Evolutionary conservation across 2,329 filamentous ascomycete genomes (phyloP).

Genomic region (Microdochium paspali): DNA sequence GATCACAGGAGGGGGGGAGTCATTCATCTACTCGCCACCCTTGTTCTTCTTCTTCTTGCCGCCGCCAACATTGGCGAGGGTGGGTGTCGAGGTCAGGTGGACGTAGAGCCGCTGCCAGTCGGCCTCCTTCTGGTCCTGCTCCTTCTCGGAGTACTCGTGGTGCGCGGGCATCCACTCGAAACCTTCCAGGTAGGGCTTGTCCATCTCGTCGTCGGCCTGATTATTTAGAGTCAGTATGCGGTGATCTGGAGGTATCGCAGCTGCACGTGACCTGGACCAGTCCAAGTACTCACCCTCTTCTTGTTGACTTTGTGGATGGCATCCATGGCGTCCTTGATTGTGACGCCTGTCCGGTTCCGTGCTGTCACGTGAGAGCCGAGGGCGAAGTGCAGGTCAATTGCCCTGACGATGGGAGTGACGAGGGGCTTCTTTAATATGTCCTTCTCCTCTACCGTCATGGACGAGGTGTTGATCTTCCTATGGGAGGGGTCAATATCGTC

Average conservation of each 20-base stretch:
- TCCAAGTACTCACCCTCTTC: conserved; percentile 64
- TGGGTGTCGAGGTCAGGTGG: conserved; percentile 57
- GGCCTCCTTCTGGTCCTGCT: conserved; percentile 53
- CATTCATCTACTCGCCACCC: conserved; percentile 30
- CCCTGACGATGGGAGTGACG: conserved; percentile 77
- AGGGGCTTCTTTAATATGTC: conserved; percentile 75
- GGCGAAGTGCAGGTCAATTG: conserved; percentile 88
- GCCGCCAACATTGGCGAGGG: conserved; percentile 25
- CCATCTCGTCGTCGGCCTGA: conserved; percentile 85
- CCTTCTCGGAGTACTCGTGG: conserved; percentile 7
- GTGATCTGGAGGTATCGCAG: no score
- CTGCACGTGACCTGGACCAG: neutral
- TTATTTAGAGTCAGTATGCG: neutral
- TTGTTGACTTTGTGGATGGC: conserved; percentile 95
- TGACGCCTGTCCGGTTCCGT: conserved; percentile 87
- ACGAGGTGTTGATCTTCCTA: conserved; percentile 92
- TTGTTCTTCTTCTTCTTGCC: conserved; percentile 66
- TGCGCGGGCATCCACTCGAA: conserved; percentile 68
- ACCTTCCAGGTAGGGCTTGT: conserved; percentile 76
- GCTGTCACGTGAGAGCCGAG: conserved; percentile 81
- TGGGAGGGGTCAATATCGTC: conserved; percentile 2
- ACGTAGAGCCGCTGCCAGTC: conserved; percentile 83
- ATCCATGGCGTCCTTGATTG: conserved; percentile 92
- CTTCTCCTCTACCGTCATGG: conserved; percentile 69
- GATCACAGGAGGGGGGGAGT: neutral